Evolutionary conservation across 116 monocot genomes (phyloP), one percentile per base, ranked within the genome.

Genomic region (Thalassia testudinum): DNA sequence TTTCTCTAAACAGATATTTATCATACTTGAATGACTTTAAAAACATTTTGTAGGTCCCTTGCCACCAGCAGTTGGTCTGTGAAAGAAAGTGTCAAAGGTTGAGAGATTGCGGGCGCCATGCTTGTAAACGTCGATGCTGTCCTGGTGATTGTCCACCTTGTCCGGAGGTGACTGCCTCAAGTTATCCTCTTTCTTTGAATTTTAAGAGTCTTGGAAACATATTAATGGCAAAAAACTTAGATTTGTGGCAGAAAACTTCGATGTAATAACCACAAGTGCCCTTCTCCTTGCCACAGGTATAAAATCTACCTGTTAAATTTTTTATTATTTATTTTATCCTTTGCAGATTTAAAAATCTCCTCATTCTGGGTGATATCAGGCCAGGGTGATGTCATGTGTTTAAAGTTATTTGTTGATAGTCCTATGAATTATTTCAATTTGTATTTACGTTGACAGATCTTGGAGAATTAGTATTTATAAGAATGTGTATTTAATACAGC

Each of bases 251-350:
- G 67, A 75, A 83, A 70, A 66, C 86, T 87, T 58, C 70, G 75
- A 42, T 92, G 92, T 54, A 78, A 67, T 61, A 92, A 92, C 44
- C 92, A 92, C 62, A 92, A 92, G 66, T 92, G 92, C 50, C 83
- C 73, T 55, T 87, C 92, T 24, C 83, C 83, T 53, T 93, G 92
- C 51, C 92, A 93, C 52, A 82, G 83, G 92, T 87, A 83, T 50
- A 16, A 45, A 45, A n/a, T 45, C 19, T 34, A 5, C 30, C 30
- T 34, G 10, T 34, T 34, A 34, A 3, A 34, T 34, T 34, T 5
- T 34, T 34, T 34, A n/a, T n/a, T n/a, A n/a, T n/a, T n/a, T n/a
- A n/a, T n/a, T n/a, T n/a, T n/a, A n/a, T n/a, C n/a, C n/a, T n/a
- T n/a, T n/a, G n/a, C n/a, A n/a, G n/a, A n/a, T n/a, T n/a, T n/a